Base-by-base conservation (phyloP, 176 grass and related monocot species). In the Triticum turgidum region DNA sequence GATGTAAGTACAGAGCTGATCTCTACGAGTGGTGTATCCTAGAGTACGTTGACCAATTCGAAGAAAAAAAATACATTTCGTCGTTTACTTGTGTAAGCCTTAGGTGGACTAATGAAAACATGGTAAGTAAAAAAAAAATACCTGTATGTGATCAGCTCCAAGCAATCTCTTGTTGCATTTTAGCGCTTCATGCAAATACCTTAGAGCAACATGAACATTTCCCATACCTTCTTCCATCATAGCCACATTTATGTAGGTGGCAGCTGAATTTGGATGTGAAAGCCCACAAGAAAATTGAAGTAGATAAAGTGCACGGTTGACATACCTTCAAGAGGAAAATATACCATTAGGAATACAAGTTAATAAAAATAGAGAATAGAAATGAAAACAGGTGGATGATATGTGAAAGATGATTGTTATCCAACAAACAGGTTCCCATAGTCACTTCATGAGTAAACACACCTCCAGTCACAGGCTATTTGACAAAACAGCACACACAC, bases 211-310 rank as follows among this genome's bases (percentile, higher is more conserved):
- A 87, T 99, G 83, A 86, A 99, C 97, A 91, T 99, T 99, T 86
- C 97, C 94, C 92, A 99, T 91, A 84, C 97, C 94, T 92, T 99
- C 97, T 88, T 99, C 97, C 97, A 99, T 99, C 97, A 99, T 97
- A 88, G 97, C 97, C 80, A 99, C 92, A 89, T 99, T 99, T 92
- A 99, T 99, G 80, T 99, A 99, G 32, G 97, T 99, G 71, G 97
- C 97, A 83, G 97, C 97, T 86, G 97, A 99, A 92, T 99, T 99
- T 21, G 97, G 97, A 78, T 99, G 97, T 65, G 97, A 96, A 82
- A 97, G 77, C 58, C 97, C 97, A 85, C 97, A 97, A 14, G 94
- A 97, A 87, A 99, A 96, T 44, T 99, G 94, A 30, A 99, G 97
- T 74, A 99, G 90, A 93, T 99, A 96, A 13, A 99, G 89, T 81